phyloP scores from a whole-genome alignment of 2,329 filamentous ascomycete species.

The Pseudocercospora cruenta region DNA sequence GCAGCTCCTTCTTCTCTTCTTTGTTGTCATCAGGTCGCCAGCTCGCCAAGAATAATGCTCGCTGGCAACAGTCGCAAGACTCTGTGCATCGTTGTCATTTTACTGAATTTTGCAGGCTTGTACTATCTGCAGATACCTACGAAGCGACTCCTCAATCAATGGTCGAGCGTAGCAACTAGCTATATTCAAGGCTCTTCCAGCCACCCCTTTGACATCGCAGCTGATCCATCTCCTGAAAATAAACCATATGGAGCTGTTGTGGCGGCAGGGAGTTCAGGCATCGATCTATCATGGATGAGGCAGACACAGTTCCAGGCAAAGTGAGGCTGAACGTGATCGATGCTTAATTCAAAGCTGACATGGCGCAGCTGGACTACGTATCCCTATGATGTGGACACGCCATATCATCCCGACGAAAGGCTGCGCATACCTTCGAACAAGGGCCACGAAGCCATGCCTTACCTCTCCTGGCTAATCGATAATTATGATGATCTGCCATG shows the following conservation, averaged over 20 bases:
- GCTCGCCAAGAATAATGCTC: neutral
- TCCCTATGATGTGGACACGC: conserved; percentile 45
- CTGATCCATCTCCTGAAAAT: conserved; percentile 18
- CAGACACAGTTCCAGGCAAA: conserved; percentile 12
- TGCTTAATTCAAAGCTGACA: neutral
- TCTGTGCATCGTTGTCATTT: neutral
- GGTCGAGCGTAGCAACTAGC: neutral
- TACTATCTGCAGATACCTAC: neutral
- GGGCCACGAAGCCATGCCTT: conserved; percentile 52
- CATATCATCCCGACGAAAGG: conserved; percentile 34
- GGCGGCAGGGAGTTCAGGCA: conserved; percentile 15
- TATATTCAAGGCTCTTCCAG: neutral
- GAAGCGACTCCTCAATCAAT: neutral
- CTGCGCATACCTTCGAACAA: conserved; percentile 50
- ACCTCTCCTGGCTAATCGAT: conserved; percentile 53
- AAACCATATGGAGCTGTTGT: conserved; percentile 28
- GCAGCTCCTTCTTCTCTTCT: neutral
- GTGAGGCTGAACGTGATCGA: conserved; percentile 8
- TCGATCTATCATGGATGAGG: conserved; percentile 23
- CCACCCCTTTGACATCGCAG: neutral
- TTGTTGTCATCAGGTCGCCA: neutral
- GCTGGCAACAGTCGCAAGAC: conserved; percentile 6
- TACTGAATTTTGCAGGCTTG: neutral
- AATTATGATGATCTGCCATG: conserved; percentile 44
- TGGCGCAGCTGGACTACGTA: conserved; percentile 24